These are phyloP conservation scores for Dunaliella primolecta DNA, from an alignment of 139 green algal species.

Conservation along the genomic window DNA sequence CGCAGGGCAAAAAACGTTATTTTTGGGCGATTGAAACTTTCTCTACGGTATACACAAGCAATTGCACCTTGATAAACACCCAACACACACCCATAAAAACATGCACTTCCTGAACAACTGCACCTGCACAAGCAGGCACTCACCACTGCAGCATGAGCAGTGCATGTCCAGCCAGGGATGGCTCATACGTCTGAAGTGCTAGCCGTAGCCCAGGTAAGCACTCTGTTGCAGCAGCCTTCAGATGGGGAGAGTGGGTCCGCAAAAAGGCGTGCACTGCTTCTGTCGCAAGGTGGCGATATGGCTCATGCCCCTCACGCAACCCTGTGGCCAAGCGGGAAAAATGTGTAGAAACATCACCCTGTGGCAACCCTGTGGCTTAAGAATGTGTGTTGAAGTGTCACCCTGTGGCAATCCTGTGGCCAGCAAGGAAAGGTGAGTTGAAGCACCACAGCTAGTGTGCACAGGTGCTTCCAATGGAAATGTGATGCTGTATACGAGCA, in stretches of 20 bases:
- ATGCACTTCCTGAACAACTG: no score
- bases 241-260: constrained; percentile 12
- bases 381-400: no score
- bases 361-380: neutral
- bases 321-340: constrained; percentile 1
- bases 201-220: neutral
- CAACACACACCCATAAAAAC: no score
- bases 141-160: constrained; percentile 29
- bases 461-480: no score
- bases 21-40: no score
- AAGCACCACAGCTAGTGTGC: no score
- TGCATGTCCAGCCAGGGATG: constrained; percentile 26
- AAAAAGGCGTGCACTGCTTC: constrained; percentile 20
- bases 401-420: neutral
- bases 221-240: constrained; percentile 3
- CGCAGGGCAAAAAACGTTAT: no score
- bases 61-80: no score
- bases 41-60: no score
- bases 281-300: constrained; percentile 40
- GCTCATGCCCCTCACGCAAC: constrained; percentile 42
- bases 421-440: neutral
- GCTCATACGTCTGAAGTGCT: constrained; percentile 29
- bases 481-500: no score
- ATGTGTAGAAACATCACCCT: neutral
- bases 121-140: no score